Base-by-base conservation (phyloP, 1,284 basidiomycete genomes). In the Cerrena zonata region DNA sequence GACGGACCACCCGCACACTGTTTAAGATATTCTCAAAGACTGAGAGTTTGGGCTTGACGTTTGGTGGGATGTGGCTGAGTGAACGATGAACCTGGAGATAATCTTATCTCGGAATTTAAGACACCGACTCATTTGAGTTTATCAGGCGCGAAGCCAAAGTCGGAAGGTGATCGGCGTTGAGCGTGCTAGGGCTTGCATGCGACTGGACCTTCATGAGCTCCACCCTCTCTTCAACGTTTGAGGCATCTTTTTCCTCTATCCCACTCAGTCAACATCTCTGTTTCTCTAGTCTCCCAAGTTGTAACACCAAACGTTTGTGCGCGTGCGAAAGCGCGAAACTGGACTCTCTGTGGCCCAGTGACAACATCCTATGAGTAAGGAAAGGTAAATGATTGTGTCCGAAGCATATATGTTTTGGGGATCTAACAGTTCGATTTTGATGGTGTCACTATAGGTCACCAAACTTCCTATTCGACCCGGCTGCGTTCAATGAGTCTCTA, bases 321-420 rank as follows among this genome's bases (percentile, higher is more conserved):
- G 70, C 75, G 77, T 80, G 78, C 78, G 67, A 64, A 60, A 58
- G 78, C 78, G 77, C 79, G 79, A 73, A 75, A 75, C 77, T 79
- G 78, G 78, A 77, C 77, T 75, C 56, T 58, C 63, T 57, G 61
- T 60, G 73, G 79, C 76, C 73, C 75, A 71, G 75, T 72, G 71
- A 75, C 70, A 70, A 71, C 72, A 73, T 78, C 79, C 75, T 79
- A 89, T 89, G 86, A 86, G 86, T 85, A 85, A 82, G 78, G 78
- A 78, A 75, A 80, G 78, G 86, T 78, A 50, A 46, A 18, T 45
- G 51, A 25, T 22, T 36, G 27, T 34, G 30, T 15, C 7, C 30
- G 15, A 34, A 34, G 7, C 30, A 34, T 7, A 7, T 15, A 34
- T 34, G 15, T 15, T 7, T 15, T 7, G 30, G 7, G 30, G 7